phyloP scores from a whole-genome alignment of 108 stramenopile genomes.

The Nitzschia sp. region DNA sequence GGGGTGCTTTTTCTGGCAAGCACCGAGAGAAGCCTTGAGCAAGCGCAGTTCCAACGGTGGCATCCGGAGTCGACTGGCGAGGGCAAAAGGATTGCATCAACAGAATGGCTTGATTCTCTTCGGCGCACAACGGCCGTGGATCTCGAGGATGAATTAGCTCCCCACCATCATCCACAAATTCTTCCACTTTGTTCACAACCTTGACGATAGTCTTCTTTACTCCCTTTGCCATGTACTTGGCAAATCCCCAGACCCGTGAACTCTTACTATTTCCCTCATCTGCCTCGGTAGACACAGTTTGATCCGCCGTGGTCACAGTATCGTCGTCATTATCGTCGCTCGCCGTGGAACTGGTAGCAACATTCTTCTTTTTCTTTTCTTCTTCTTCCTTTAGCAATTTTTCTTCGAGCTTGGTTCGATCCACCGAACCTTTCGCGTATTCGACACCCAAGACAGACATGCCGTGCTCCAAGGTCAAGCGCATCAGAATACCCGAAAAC shows the following conservation, averaged over 20 bases:
- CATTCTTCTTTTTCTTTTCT: not conserved
- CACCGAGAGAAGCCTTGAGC: constrained; percentile 73
- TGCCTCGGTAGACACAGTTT: constrained; percentile 4
- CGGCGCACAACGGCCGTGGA: constrained; percentile 58
- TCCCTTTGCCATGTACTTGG: constrained; percentile 77
- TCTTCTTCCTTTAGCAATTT: constrained; percentile 24
- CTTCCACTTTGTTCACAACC: constrained; percentile 50
- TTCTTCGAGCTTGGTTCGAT: constrained; percentile 34
- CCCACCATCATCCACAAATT: constrained; percentile 57
- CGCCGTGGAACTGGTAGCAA: not conserved
- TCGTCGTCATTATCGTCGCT: not conserved
- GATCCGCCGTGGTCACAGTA: not conserved
- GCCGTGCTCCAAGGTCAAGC: constrained; percentile 59
- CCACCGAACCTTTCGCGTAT: constrained; percentile 43
- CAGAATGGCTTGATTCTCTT: constrained; percentile 68
- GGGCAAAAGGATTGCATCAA: constrained; percentile 81
- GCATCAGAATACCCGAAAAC: constrained; percentile 57
- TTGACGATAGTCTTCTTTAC: constrained; percentile 53
- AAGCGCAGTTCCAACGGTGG: constrained; percentile 62
- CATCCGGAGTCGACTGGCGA: constrained; percentile 73
- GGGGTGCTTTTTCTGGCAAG: constrained; percentile 53
- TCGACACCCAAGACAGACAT: constrained; percentile 49
- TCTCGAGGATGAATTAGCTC: constrained; percentile 70
- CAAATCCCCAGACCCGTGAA: constrained; percentile 70
- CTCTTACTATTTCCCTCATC: constrained; percentile 30